A percentile compares a stretch with the other conserved stretches of the same genome.
Conservation (phyloP, 1,284 basidiomycete species). For the Ustilago sp. region DNA sequence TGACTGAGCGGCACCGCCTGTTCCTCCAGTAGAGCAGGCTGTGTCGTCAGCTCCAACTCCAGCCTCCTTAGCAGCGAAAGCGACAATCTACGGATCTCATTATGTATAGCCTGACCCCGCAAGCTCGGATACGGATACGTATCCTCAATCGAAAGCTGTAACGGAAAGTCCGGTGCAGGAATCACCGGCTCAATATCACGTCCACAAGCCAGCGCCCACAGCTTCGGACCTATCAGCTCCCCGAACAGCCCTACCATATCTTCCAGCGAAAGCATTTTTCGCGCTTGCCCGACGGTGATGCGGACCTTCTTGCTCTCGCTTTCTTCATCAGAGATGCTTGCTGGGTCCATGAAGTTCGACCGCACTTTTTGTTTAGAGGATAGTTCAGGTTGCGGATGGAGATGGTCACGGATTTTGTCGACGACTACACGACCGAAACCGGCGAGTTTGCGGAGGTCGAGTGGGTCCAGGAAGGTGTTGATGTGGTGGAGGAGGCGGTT, state of each 20-base stretch:
- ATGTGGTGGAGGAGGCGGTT: constrained; percentile 29
- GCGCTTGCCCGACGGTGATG: constrained; percentile 39
- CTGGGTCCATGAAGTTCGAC: constrained; percentile 31
- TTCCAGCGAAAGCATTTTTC: constrained; percentile 42
- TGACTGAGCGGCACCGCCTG: constrained; percentile 25
- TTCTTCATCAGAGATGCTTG: constrained; percentile 29
- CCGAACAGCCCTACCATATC: constrained; percentile 56
- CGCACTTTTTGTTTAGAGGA: background rate
- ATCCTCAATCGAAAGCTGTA: constrained; percentile 70
- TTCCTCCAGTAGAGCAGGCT: background rate
- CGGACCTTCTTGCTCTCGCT: constrained; percentile 15
- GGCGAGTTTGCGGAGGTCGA: constrained; percentile 56
- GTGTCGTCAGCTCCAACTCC: constrained; percentile 58
- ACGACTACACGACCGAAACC: constrained; percentile 58
- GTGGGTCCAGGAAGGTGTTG: constrained; percentile 62
- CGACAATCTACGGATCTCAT: constrained; percentile 42
- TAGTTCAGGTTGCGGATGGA: constrained; percentile 4
- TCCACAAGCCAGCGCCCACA: constrained; percentile 66
- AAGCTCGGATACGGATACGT: constrained; percentile 58
- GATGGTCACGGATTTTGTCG: constrained; percentile 43
- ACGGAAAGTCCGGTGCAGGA: constrained; percentile 66
- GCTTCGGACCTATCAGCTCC: constrained; percentile 49
- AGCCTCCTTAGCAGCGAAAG: constrained; percentile 54
- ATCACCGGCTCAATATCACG: constrained; percentile 65
- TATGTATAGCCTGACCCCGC: constrained; percentile 32